These are phyloP conservation scores for Scutellaria baicalensis DNA, from an alignment of 257 asterid species.

Conservation along the genomic window DNA sequence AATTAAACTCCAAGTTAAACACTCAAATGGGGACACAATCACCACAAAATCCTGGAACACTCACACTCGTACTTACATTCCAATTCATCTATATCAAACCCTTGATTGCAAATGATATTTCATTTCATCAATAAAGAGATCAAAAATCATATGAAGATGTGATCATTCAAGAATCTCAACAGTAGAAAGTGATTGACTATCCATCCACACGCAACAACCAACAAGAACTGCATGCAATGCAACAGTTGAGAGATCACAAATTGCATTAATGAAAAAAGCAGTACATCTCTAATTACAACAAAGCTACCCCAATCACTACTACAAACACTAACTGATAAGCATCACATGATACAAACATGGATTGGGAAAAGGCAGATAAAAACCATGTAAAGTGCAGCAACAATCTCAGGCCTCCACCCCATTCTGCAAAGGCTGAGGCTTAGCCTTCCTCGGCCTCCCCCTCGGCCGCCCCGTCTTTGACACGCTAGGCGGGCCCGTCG, in stretches of 20 bases:
- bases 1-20: too few relatives aligned
- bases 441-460: constrained; percentile 78
- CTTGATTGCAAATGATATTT: background rate
- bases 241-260: background rate
- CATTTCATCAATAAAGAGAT: background rate
- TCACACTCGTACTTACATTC: too few relatives aligned
- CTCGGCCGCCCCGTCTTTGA: constrained; percentile 53
- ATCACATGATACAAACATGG: constrained; percentile 9
- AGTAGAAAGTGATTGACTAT: too few relatives aligned
- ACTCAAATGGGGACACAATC: too few relatives aligned
- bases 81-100: too few relatives aligned
- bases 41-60: too few relatives aligned
- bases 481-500: constrained; percentile 17
- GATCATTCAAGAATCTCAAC: background rate
- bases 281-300: constrained; percentile 23
- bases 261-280: constrained; percentile 8
- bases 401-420: constrained; percentile 37
- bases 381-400: constrained; percentile 9
- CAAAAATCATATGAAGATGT: background rate
- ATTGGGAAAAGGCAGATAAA: constrained; percentile 6
- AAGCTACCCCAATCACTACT: constrained; percentile 13
- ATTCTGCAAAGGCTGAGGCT: constrained; percentile 43
- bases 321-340: constrained; percentile 8
- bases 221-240: constrained; percentile 13
- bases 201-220: background rate